Evolutionary conservation across 225 moss, liverwort and hornwort species (phyloP), one percentile per base, ranked within the genome.

Genomic region (Climacium dendroides): DNA sequence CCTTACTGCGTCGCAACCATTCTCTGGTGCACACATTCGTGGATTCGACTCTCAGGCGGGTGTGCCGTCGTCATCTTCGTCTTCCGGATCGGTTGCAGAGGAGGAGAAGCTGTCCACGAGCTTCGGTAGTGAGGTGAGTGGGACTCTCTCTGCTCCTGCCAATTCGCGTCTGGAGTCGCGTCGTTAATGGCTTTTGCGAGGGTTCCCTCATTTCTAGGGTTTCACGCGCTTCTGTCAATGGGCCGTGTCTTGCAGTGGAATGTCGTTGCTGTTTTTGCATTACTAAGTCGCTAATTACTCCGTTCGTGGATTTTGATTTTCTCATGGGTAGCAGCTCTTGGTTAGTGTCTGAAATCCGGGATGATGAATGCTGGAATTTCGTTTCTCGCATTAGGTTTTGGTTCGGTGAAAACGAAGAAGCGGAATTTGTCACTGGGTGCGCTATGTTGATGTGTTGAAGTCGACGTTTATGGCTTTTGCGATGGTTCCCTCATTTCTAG

Each of bases 111-210:
- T 82, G n/a, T 83, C 74, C 28, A 79, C 82, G 20, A 91, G 82
- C 88, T 79, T 87, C 52, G 87, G 74, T 39, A 66, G 81, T 26
- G 90, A 89, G 91, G 93, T 93, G 37, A 92, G 85, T 54, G n/a
- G 55, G 39, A 35, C 15, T 52, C 79, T 53, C 28, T 63, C 63
- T 59, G 30, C 32, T 65, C 24, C 63, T 62, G 48, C 63, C 35
- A 62, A 52, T 73, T 79, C 43, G 55, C 79, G 54, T 34, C 30
- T 41, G 63, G 60, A 59, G n/a, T 81, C 48, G 75, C 35, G 25
- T 81, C 10, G 13, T 23, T 30, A 32, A 41, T 54, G 47, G 6
- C 22, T 43, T 29, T 80, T 37, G 29, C 53, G 48, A 53, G 47
- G 39, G 34, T 77, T 65, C 52, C 47, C 55, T 74, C 47, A 58